Conservation (phyloP, 225 moss, liverwort and hornwort genomes). For the Climacium dendroides region DNA sequence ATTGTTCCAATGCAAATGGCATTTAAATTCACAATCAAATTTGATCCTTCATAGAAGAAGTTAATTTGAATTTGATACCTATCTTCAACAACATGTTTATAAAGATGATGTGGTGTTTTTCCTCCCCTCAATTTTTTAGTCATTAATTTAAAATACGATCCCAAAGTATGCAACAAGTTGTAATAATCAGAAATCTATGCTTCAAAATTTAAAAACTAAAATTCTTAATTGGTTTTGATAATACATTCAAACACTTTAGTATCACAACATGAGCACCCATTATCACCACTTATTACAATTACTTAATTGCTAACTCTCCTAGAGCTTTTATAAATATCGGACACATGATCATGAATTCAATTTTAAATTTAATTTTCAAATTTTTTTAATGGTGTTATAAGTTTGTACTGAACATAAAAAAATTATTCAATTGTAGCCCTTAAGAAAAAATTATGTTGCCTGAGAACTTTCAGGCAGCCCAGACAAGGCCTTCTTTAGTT, state of each 20-base stretch:
- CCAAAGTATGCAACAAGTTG: neutral
- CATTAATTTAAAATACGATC: neutral
- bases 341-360: too few species aligned
- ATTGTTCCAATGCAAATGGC: neutral
- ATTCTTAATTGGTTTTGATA: neutral
- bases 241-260: too few species aligned
- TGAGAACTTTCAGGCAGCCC: too few species aligned
- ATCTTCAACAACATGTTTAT: neutral
- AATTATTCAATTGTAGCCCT: too few species aligned
- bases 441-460: too few species aligned
- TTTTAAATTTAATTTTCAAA: too few species aligned
- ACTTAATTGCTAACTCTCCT: too few species aligned
- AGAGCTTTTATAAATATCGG: too few species aligned
- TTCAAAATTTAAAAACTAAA: neutral
- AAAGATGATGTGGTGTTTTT: neutral
- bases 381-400: too few species aligned
- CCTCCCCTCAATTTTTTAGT: too few species aligned
- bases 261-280: neutral
- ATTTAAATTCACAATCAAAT: neutral
- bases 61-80: neutral
- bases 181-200: neutral
- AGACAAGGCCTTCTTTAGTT: too few species aligned
- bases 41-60: neutral
- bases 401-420: too few species aligned
- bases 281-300: neutral